A percentile compares a stretch with the other conserved stretches of the same genome.
Conservation (phyloP, 2,329 filamentous ascomycete species). For the Penicillium palitans region DNA sequence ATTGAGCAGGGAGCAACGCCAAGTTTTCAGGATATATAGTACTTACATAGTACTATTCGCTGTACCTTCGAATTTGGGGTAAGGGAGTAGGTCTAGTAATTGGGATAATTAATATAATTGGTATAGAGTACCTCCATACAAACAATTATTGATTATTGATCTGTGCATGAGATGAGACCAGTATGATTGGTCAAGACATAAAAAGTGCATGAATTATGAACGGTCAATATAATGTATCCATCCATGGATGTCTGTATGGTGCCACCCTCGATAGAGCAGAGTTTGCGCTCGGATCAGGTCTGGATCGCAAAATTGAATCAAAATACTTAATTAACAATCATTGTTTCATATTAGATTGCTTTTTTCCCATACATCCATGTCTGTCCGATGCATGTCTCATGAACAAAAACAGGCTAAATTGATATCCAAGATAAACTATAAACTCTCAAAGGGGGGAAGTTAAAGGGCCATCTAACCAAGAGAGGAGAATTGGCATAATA, state of each 20-base stretch:
- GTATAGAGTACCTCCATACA: background rate
- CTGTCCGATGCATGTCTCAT: background rate
- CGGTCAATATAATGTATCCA: no score
- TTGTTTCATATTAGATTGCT: background rate
- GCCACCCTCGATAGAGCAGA: background rate
- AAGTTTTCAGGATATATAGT: background rate
- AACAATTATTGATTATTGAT: background rate
- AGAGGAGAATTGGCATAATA: background rate
- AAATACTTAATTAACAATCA: background rate
- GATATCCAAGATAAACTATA: background rate
- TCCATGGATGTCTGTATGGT: background rate
- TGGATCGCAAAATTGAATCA: background rate
- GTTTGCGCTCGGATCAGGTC: background rate
- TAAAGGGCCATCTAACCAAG: background rate
- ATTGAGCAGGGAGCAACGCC: background rate
- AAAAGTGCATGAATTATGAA: background rate
- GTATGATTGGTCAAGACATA: background rate
- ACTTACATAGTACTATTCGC: background rate
- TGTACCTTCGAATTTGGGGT: background rate
- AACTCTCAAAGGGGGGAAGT: background rate
- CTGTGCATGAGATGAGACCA: background rate
- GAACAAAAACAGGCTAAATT: background rate
- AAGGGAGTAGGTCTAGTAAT: background rate
- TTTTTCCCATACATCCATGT: background rate
- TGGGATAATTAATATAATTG: background rate